Evolutionary conservation across 352 stramenopile species (phyloP).

Genomic region (Plasmopara viticola): DNA sequence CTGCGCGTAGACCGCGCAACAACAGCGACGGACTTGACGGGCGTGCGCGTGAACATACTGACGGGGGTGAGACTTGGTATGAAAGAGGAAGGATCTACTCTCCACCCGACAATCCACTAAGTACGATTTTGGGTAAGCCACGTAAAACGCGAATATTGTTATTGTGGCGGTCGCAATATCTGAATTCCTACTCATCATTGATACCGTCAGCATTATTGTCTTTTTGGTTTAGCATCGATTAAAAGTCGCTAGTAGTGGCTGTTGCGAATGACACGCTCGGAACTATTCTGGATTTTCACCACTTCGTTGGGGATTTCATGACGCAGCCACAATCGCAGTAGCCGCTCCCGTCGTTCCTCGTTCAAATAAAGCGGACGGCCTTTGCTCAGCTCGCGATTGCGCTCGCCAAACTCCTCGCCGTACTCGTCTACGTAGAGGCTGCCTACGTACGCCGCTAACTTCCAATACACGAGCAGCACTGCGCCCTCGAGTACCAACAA

Average conservation of each 20-base stretch:
- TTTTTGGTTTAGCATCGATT: constrained; percentile 7
- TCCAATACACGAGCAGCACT: constrained; percentile 83
- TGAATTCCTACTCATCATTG: constrained; percentile 5
- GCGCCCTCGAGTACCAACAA: constrained; percentile 76
- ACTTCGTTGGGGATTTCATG: constrained; percentile 85
- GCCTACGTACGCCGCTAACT: constrained; percentile 74
- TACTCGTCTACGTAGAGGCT: constrained; percentile 87
- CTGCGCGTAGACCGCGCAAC: constrained; percentile 41
- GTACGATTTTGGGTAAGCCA: constrained; percentile 8
- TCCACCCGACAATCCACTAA: constrained; percentile 26
- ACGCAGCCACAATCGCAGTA: constrained; percentile 68
- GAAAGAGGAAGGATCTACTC: constrained; percentile 12
- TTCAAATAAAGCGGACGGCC: constrained; percentile 78
- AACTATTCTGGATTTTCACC: constrained; percentile 85
- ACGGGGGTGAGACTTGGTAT: constrained; percentile 8
- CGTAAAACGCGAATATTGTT: no score
- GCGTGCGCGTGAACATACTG: constrained; percentile 55
- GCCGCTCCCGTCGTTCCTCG: constrained; percentile 52
- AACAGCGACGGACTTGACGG: constrained; percentile 37
- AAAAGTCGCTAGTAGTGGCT: constrained; percentile 62
- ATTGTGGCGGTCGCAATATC: no score
- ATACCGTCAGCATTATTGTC: constrained; percentile 7
- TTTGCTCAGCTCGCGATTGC: constrained; percentile 75
- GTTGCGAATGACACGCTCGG: constrained; percentile 83
- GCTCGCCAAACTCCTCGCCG: constrained; percentile 82